These are phyloP conservation scores for Amoeboaphelidium protococcarum DNA, from an alignment of 371 early-diverging fungal species.

Conservation along the genomic window DNA sequence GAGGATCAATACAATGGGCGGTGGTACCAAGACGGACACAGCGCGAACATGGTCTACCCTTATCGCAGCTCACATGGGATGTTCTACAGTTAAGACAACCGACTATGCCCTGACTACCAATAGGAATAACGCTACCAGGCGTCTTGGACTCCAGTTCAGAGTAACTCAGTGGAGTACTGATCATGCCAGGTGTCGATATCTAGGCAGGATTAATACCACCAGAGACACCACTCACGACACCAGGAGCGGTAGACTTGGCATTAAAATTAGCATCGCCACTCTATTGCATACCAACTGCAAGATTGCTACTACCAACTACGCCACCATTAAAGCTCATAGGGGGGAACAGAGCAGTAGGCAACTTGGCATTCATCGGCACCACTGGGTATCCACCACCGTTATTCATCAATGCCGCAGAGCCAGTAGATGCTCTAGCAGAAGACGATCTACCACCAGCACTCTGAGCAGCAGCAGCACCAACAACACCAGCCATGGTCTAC, in stretches of 20 bases:
- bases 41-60: neutral
- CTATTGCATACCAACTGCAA: too few species aligned
- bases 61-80: neutral
- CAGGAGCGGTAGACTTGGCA: neutral
- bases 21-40: neutral
- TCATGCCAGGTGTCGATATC: neutral
- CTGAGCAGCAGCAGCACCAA: neutral
- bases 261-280: too few species aligned
- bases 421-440: neutral
- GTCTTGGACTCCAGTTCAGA: neutral
- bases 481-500: neutral
- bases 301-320: too few species aligned
- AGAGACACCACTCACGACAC: neutral
- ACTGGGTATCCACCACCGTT: too few species aligned
- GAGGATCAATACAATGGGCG: neutral
- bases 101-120: too few species aligned
- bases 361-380: neutral
- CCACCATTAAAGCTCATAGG: too few species aligned
- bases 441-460: neutral
- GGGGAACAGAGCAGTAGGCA: neutral
- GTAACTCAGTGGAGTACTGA: neutral
- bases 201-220: neutral
- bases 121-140: neutral
- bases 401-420: too few species aligned
- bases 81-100: neutral